Percentiles rank a stretch among this genome's conserved stretches.
Conservation (phyloP, 2,329 filamentous ascomycete genomes). For the Botrytis paeoniae region DNA sequence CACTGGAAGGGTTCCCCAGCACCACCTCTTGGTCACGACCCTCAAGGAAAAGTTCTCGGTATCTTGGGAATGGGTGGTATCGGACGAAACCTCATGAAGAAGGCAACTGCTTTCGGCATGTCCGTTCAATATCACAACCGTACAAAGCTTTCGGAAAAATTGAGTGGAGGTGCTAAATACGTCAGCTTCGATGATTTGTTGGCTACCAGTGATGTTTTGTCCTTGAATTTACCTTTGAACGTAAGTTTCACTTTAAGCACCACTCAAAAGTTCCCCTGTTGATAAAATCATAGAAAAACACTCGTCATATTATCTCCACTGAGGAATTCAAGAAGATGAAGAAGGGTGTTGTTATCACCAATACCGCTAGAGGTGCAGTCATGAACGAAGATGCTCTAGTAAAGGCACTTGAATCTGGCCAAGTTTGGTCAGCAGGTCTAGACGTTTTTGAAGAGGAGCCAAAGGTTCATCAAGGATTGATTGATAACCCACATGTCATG, state of each 20-base stretch:
- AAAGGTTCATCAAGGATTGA: slow-evolving; percentile 66
- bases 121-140: slow-evolving; percentile 73
- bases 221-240: slow-evolving; percentile 77
- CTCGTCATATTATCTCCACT: slow-evolving; percentile 71
- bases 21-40: slow-evolving; percentile 68
- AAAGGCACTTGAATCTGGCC: slow-evolving; percentile 64
- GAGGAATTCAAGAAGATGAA: slow-evolving; percentile 76
- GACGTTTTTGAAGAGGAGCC: slow-evolving; percentile 86
- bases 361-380: slow-evolving; percentile 78
- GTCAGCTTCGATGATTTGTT: slow-evolving; percentile 73
- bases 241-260: slow-evolving; percentile 48
- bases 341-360: slow-evolving; percentile 70
- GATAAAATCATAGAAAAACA: slow-evolving; percentile 47
- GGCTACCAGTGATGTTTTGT: slow-evolving; percentile 69
- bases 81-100: slow-evolving; percentile 71
- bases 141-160: slow-evolving; percentile 53
- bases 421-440: slow-evolving; percentile 68
- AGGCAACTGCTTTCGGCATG: slow-evolving; percentile 75
- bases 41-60: slow-evolving; percentile 73
- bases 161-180: slow-evolving; percentile 58
- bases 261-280: background rate
- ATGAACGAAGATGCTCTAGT: slow-evolving; percentile 81
- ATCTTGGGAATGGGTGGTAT: slow-evolving; percentile 88
- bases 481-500: slow-evolving; percentile 68
- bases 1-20: slow-evolving; percentile 62